Conservation (phyloP, 1,139 yeast species). For the Pichia sorboxylosa region DNA sequence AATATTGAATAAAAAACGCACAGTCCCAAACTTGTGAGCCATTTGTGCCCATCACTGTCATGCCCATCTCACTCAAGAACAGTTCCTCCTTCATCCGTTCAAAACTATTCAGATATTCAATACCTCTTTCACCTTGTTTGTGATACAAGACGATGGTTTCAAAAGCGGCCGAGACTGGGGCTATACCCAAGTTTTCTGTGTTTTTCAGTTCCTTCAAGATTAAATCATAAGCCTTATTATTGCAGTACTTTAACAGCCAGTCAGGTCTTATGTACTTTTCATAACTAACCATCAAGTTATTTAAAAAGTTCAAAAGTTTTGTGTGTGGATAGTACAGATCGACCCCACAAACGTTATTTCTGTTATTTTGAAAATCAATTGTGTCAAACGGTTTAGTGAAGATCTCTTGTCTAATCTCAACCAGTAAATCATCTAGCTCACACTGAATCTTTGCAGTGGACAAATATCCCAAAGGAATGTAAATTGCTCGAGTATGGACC, state of each 20-base stretch:
- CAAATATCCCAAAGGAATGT: slow-evolving; percentile 76
- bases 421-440: slow-evolving; percentile 51
- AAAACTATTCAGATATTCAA: slow-evolving; percentile 42
- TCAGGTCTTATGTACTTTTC: slow-evolving; percentile 63
- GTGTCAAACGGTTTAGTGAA: slow-evolving; percentile 52
- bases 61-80: slow-evolving; percentile 82
- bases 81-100: slow-evolving; percentile 63
- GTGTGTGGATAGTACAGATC: slow-evolving; percentile 94
- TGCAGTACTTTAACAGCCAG: slow-evolving; percentile 51
- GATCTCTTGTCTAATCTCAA: slow-evolving; percentile 63
- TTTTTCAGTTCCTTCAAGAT: slow-evolving; percentile 66
- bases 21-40: slow-evolving; percentile 98
- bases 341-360: slow-evolving; percentile 83
- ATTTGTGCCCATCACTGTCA: slow-evolving; percentile 93
- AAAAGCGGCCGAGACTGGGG: slow-evolving; percentile 88
- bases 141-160: slow-evolving; percentile 56
- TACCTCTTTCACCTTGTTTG: slow-evolving; percentile 64
- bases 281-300: slow-evolving; percentile 47
- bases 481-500: slow-evolving; percentile 95
- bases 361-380: slow-evolving; percentile 57
- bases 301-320: slow-evolving; percentile 48
- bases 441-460: slow-evolving; percentile 48
- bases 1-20: slow-evolving; percentile 80
- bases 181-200: slow-evolving; percentile 77
- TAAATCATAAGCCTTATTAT: slow-evolving; percentile 45